A percentile compares a stretch with the other conserved stretches of the same genome.
phyloP scores from a whole-genome alignment of 176 grass and related monocot species.

The Bromus sterilis region DNA sequence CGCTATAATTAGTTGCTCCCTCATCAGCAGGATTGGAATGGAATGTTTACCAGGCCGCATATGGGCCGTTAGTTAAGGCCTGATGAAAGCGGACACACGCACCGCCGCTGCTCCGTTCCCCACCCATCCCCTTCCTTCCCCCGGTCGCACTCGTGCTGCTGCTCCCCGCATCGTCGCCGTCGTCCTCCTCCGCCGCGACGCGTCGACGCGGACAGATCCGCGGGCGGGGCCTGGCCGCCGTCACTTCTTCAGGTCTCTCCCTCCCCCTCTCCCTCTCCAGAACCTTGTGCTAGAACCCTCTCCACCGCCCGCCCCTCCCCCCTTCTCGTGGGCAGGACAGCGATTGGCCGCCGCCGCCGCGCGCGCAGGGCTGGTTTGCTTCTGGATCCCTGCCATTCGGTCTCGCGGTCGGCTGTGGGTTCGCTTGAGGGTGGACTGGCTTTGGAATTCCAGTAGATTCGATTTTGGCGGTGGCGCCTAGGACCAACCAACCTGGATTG shows the following conservation, averaged over 20 bases:
- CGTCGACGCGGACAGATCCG: slow-evolving; percentile 3
- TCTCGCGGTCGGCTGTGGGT: background rate
- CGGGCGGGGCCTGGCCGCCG: background rate
- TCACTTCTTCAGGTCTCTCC: background rate
- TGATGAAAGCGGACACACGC: background rate
- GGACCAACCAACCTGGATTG: background rate
- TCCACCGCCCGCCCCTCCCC: background rate
- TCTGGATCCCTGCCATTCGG: background rate
- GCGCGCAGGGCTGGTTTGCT: background rate
- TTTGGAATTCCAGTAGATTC: background rate
- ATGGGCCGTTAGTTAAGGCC: background rate
- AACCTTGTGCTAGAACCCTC: background rate
- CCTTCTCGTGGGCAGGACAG: background rate
- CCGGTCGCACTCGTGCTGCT: background rate
- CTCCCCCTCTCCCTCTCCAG: background rate
- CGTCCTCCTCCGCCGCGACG: background rate
- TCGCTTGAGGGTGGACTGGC: background rate
- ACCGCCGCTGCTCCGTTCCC: background rate
- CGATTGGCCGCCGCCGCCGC: background rate
- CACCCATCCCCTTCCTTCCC: background rate
- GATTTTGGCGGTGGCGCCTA: background rate
- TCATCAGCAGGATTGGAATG: no score
- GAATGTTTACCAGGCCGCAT: background rate
- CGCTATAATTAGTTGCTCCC: no score
- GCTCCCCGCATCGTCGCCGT: background rate